A percentile compares a stretch with the other conserved stretches of the same genome.
phyloP scores from a whole-genome alignment of 148 eudicot genomes.

The Heliamphora exappendiculata region DNA sequence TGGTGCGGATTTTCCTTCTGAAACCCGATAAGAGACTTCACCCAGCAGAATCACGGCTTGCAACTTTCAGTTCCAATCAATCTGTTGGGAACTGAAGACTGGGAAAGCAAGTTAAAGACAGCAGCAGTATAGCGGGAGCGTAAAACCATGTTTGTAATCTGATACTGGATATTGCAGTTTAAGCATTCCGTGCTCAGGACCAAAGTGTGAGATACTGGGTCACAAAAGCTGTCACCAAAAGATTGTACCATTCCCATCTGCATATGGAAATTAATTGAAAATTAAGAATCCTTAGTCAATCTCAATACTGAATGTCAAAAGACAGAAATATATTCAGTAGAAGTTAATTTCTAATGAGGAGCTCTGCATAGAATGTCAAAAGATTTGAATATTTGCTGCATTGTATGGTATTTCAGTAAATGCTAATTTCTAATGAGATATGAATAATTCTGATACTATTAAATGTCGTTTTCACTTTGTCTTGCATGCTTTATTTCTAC shows the following conservation, averaged over 20 bases:
- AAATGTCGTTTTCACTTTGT: neutral
- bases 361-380: neutral
- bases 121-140: neutral
- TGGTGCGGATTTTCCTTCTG: neutral
- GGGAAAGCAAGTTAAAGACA: neutral
- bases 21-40: neutral
- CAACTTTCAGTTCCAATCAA: constrained; percentile 2
- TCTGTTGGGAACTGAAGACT: neutral
- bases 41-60: neutral
- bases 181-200: neutral
- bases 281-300: neutral
- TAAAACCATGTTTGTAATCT: neutral
- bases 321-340: neutral
- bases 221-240: neutral
- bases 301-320: neutral
- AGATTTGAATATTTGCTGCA: neutral
- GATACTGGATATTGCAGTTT: neutral
- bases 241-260: constrained; percentile 12
- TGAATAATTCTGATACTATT: neutral
- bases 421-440: neutral
- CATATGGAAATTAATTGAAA: constrained; percentile 3
- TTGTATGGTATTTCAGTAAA: neutral
- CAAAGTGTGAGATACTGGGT: neutral
- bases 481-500: neutral
- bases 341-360: neutral